These are phyloP conservation scores for Tarenaya hassleriana DNA, from an alignment of 345 rosid genomes.

Conservation along the genomic window DNA sequence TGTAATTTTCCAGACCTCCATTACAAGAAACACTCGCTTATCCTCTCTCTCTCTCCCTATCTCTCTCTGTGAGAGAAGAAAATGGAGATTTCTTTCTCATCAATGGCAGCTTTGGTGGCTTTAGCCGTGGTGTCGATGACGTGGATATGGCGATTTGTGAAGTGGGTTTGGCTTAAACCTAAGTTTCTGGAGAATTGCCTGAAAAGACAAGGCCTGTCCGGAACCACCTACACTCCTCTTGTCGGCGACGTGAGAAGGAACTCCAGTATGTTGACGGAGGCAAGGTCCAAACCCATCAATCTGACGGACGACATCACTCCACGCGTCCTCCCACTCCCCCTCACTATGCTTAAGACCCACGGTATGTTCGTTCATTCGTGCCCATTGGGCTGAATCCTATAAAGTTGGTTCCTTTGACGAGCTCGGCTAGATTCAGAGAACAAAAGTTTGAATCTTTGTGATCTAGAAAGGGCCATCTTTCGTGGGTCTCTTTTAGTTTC, in stretches of 20 bases:
- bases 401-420: background rate
- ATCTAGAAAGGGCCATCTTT: background rate
- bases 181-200: slow-evolving; percentile 25
- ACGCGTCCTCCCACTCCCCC: slow-evolving; percentile 14
- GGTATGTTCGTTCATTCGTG: slow-evolving; percentile 9
- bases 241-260: slow-evolving; percentile 24
- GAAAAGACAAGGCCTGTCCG: slow-evolving; percentile 28
- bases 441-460: background rate
- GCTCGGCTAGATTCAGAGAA: background rate
- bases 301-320: slow-evolving; percentile 16
- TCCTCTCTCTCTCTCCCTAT: background rate
- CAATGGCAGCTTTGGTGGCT: background rate
- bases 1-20: too few relatives aligned
- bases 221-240: slow-evolving; percentile 20
- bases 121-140: slow-evolving; percentile 1
- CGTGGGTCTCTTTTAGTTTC: background rate
- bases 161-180: slow-evolving; percentile 31
- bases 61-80: too few relatives aligned
- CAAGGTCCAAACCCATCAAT: slow-evolving; percentile 17
- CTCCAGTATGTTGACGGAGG: slow-evolving; percentile 5
- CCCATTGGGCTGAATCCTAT: background rate
- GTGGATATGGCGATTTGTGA: slow-evolving; percentile 14
- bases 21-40: too few relatives aligned
- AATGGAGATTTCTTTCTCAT: background rate
- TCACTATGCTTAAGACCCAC: background rate